phyloP scores from a whole-genome alignment of 371 early-diverging fungal genomes.

The Dinochytrium kinnereticum region DNA sequence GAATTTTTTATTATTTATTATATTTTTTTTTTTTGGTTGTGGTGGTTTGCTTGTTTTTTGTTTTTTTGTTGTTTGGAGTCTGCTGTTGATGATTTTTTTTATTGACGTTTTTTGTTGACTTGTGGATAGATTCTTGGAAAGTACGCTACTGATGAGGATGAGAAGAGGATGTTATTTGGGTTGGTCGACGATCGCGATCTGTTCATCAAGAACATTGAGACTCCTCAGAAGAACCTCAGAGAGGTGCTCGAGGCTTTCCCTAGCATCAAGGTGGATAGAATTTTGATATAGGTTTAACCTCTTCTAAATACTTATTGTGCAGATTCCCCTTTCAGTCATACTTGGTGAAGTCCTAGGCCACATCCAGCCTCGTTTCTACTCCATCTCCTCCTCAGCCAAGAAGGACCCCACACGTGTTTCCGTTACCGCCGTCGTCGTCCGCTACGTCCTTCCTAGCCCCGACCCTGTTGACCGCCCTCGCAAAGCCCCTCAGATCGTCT shows the following conservation, averaged over 20 bases:
- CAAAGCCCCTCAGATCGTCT: slow-evolving; percentile 29
- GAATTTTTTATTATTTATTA: background rate
- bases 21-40: background rate
- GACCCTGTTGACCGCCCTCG: background rate
- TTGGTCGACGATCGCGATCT: slow-evolving; percentile 49
- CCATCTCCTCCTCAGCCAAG: slow-evolving; percentile 87
- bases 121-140: slow-evolving; percentile 47
- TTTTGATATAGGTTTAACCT: background rate
- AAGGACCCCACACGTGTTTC: slow-evolving; percentile 70
- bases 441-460: slow-evolving; percentile 61
- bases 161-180: slow-evolving; percentile 41
- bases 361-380: slow-evolving; percentile 91
- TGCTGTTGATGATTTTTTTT: background rate
- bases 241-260: slow-evolving; percentile 50
- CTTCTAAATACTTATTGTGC: no score
- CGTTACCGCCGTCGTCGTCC: slow-evolving; percentile 87
- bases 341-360: slow-evolving; percentile 81
- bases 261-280: slow-evolving; percentile 33
- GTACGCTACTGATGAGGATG: slow-evolving; percentile 45
- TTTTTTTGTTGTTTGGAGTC: background rate
- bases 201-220: slow-evolving; percentile 46
- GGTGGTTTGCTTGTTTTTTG: background rate
- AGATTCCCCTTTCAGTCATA: slow-evolving; percentile 55
- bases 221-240: slow-evolving; percentile 46
- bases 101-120: slow-evolving; percentile 11